Conservation (phyloP, 1,139 yeast species). For the Eremothecium sinecaudum region DNA sequence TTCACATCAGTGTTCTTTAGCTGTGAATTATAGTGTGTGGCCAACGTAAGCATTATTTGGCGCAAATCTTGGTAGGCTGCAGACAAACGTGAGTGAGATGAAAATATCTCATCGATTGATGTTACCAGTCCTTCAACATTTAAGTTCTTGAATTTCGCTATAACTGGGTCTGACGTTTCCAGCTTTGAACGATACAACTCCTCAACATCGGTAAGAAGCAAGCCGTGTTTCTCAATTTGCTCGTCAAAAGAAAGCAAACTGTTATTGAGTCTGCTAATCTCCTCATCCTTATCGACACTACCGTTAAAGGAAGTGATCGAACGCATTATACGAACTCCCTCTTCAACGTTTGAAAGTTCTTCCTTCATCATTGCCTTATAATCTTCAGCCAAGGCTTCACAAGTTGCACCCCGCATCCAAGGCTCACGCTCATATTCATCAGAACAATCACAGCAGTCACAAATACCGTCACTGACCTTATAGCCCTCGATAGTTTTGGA, state of each 20-base stretch:
- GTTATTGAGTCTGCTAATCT: constrained; percentile 1
- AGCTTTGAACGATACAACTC: constrained; percentile 16
- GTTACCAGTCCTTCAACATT: constrained; percentile 15
- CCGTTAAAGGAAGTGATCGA: constrained; percentile 15
- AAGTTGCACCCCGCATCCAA: constrained; percentile 45
- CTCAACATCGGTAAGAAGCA: constrained; percentile 10
- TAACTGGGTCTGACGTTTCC: constrained; percentile 17
- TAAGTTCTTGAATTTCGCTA: constrained; percentile 19
- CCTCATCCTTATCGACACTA: constrained; percentile 4
- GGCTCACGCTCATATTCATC: constrained; percentile 50
- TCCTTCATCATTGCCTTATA: constrained; percentile 30
- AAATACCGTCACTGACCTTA: constrained; percentile 78
- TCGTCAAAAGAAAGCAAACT: constrained; percentile 11
- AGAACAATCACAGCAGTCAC: constrained; percentile 97
- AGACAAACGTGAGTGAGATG: constrained; percentile 16
- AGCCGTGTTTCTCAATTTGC: constrained; percentile 13
- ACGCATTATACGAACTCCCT: constrained; percentile 24
- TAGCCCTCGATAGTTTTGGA: constrained; percentile 44
- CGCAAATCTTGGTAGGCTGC: constrained; percentile 21
- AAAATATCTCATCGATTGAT: constrained; percentile 16
- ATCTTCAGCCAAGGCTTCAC: constrained; percentile 40
- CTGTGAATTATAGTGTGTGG: constrained; percentile 26
- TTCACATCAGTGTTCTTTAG: constrained; percentile 34
- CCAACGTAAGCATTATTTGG: constrained; percentile 25
- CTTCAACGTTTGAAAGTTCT: constrained; percentile 21